phyloP scores from a whole-genome alignment of 2,329 filamentous ascomycete species.

The Stagonosporopsis vannaccii region DNA sequence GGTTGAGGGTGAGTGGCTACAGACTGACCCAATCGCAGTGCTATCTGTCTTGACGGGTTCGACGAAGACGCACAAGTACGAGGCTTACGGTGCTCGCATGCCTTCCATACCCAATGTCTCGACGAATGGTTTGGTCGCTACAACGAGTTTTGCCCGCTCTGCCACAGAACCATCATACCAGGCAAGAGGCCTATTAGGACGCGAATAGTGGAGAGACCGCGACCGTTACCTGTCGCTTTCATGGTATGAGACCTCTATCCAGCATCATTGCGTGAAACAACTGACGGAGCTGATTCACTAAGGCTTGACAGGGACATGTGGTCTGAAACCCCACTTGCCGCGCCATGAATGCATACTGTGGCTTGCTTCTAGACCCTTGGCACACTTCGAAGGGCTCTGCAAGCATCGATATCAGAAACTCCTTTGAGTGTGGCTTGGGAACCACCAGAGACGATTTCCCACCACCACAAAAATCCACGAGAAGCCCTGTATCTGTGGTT shows the following conservation, averaged over 20 bases:
- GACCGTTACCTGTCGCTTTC: constrained; percentile 29
- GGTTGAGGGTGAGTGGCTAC: not conserved
- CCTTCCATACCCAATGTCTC: constrained; percentile 48
- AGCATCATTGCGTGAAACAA: not conserved
- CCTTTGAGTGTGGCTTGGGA: not conserved
- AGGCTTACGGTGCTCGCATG: constrained; percentile 45
- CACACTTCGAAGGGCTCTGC: not conserved
- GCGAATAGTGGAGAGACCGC: constrained; percentile 13
- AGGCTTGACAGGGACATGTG: constrained; percentile 14
- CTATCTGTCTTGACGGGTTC: constrained; percentile 49
- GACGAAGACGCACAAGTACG: constrained; percentile 43
- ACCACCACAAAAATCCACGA: not conserved
- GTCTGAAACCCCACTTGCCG: not conserved
- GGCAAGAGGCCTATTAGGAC: constrained; percentile 21
- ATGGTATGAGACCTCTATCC: constrained; percentile 31
- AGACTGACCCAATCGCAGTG: constrained; percentile 29
- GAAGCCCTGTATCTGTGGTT: not conserved
- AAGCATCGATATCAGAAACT: not conserved
- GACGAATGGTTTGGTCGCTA: constrained; percentile 49
- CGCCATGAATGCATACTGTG: not conserved
- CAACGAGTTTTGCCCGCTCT: constrained; percentile 50
- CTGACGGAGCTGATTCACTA: not conserved
- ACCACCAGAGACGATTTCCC: not conserved
- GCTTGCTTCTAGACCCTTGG: not conserved
- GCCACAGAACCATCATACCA: constrained; percentile 47